Evolutionary conservation across 176 grass and related monocot genomes (phyloP).

Genomic region (Phragmites australis): DNA sequence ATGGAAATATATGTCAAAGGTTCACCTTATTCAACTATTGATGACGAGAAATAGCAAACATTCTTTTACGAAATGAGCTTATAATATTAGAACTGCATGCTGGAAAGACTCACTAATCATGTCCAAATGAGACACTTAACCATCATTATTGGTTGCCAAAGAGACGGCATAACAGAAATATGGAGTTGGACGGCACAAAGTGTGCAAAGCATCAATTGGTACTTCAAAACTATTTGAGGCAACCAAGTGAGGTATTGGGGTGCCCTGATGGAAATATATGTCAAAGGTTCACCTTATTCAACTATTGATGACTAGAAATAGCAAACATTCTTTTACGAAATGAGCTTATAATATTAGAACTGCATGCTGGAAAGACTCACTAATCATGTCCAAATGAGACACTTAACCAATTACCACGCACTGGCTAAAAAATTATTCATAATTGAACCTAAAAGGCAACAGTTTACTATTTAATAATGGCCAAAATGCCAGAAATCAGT

Average conservation of each 20-base stretch:
- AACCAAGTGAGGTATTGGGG: neutral
- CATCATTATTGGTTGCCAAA: too few relatives aligned
- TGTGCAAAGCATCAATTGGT: neutral
- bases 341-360: neutral
- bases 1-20: neutral
- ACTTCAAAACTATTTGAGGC: neutral
- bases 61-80: neutral
- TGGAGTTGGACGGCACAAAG: neutral
- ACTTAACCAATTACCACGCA: too few relatives aligned
- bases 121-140: neutral
- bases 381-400: neutral
- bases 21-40: neutral
- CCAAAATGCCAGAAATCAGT: neutral
- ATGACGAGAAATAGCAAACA: neutral
- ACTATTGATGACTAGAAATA: neutral
- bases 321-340: neutral
- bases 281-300: neutral
- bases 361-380: neutral
- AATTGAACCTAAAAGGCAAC: neutral
- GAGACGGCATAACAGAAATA: neutral
- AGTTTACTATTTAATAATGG: neutral
- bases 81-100: neutral
- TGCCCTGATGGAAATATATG: neutral
- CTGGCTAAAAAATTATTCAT: neutral
- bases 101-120: too few relatives aligned